Conservation (phyloP, 2,329 filamentous ascomycete species). For the Allantophomopsis cytisporea region DNA sequence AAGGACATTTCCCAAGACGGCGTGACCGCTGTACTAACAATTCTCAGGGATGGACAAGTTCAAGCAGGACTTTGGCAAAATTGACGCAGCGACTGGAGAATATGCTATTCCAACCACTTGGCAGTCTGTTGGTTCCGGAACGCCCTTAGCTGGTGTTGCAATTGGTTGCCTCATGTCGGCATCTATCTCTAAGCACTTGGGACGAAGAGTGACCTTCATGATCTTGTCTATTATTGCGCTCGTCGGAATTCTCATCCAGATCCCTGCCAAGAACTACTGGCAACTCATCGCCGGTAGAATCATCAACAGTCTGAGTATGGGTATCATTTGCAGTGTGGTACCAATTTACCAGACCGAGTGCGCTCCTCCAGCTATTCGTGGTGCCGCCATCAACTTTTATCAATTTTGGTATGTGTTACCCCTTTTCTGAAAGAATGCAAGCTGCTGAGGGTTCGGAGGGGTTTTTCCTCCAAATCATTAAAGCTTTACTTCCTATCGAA, state of each 20-base stretch:
- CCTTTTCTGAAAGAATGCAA: no score
- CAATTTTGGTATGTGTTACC: conserved; percentile 3
- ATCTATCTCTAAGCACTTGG: neutral
- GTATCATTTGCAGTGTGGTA: conserved; percentile 7
- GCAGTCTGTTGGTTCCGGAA: neutral
- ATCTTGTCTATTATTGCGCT: neutral
- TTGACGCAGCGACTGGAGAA: neutral
- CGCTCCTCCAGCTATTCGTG: conserved; percentile 5
- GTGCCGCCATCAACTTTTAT: conserved; percentile 9
- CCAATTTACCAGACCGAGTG: conserved; percentile 4
- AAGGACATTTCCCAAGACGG: neutral
- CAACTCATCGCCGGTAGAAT: conserved; percentile 13
- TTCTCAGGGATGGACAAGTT: neutral
- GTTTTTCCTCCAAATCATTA: no score
- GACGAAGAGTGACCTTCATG: neutral
- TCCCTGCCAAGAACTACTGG: conserved; percentile 9
- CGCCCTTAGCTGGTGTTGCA: neutral
- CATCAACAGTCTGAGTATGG: conserved; percentile 9
- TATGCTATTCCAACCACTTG: neutral
- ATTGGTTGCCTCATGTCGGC: neutral
- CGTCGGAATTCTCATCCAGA: neutral
- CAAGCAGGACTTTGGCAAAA: neutral
- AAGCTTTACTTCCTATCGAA: no score
- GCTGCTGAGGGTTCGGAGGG: no score
- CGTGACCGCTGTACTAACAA: neutral